These are phyloP conservation scores for Lasiodiplodia hormozganensis DNA, from an alignment of 2,329 filamentous ascomycete genomes.

Conservation along the genomic window DNA sequence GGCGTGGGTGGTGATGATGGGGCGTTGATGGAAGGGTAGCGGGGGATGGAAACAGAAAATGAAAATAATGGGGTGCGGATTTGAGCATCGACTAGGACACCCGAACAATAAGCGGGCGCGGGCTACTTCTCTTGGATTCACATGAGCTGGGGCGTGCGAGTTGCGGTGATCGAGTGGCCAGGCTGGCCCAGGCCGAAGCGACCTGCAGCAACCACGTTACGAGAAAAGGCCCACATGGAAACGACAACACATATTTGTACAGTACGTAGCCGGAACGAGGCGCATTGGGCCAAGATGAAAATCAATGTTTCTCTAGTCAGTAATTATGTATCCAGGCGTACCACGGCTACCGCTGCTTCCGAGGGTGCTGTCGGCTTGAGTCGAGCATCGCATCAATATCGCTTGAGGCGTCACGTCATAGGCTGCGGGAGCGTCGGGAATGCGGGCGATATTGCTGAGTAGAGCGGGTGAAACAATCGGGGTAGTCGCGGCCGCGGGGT, in stretches of 20 bases:
- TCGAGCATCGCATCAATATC: neutral
- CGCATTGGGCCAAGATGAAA: neutral
- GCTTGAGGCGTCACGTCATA: neutral
- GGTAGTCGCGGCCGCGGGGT: conserved; percentile 1
- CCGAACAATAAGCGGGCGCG: neutral
- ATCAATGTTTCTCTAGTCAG: neutral
- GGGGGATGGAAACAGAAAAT: neutral
- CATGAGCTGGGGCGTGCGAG: neutral
- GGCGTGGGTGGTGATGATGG: neutral
- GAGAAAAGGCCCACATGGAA: neutral
- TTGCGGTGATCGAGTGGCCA: neutral
- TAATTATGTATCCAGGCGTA: neutral
- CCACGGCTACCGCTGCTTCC: neutral
- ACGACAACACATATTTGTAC: neutral
- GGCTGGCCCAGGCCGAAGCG: neutral
- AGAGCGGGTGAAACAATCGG: neutral
- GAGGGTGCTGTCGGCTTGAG: neutral
- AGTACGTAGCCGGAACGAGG: neutral
- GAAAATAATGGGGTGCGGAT: neutral
- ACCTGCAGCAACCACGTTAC: neutral
- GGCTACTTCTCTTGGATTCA: neutral
- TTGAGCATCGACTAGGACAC: neutral
- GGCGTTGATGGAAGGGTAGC: neutral
- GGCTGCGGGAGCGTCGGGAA: neutral
- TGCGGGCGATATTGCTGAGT: neutral